Evolutionary conservation across 2,329 filamentous ascomycete species (phyloP).

Genomic region (Colletotrichum simmondsii): DNA sequence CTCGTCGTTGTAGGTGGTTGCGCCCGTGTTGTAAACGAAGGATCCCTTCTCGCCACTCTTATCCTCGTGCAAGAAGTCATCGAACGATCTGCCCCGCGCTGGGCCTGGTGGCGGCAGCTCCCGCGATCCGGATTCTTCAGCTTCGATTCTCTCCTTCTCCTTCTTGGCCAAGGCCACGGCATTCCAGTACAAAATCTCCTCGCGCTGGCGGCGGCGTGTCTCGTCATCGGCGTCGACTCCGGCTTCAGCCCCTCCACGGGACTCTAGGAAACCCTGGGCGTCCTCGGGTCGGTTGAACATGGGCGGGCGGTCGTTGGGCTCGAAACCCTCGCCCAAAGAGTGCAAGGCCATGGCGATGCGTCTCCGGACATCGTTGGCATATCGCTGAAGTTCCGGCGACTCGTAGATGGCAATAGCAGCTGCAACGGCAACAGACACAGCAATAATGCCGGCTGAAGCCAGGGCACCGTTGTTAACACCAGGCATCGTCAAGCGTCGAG

Average conservation of each 20-base stretch:
- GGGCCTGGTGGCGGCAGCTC: slow-evolving; percentile 20
- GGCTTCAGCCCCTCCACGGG: slow-evolving; percentile 55
- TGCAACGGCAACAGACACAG: slow-evolving; percentile 66
- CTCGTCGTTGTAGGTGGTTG: slow-evolving; percentile 54
- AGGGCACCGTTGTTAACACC: slow-evolving; percentile 63
- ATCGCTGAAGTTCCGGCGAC: slow-evolving; percentile 70
- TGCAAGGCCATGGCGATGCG: slow-evolving; percentile 70
- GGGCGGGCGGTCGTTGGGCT: slow-evolving; percentile 58
- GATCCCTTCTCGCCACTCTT: slow-evolving; percentile 62
- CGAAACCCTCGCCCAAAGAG: slow-evolving; percentile 67
- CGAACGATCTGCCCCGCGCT: slow-evolving; percentile 60
- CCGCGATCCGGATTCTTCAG: slow-evolving; percentile 32
- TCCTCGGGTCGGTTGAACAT: slow-evolving; percentile 75
- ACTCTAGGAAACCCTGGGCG: slow-evolving; percentile 70
- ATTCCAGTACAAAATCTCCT: slow-evolving; percentile 76
- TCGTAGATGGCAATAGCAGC: slow-evolving; percentile 72
- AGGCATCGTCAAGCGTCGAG: slow-evolving; percentile 54
- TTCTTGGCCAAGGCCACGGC: slow-evolving; percentile 62
- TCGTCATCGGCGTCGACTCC: slow-evolving; percentile 73
- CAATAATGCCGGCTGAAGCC: slow-evolving; percentile 68
- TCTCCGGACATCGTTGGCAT: slow-evolving; percentile 70
- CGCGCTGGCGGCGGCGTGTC: slow-evolving; percentile 68
- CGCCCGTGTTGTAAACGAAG: slow-evolving; percentile 68
- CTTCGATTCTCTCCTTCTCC: slow-evolving; percentile 43
- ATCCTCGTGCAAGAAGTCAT: slow-evolving; percentile 68